Base-by-base conservation (phyloP, 345 rosid genomes). In the Eucalyptus albens region DNA sequence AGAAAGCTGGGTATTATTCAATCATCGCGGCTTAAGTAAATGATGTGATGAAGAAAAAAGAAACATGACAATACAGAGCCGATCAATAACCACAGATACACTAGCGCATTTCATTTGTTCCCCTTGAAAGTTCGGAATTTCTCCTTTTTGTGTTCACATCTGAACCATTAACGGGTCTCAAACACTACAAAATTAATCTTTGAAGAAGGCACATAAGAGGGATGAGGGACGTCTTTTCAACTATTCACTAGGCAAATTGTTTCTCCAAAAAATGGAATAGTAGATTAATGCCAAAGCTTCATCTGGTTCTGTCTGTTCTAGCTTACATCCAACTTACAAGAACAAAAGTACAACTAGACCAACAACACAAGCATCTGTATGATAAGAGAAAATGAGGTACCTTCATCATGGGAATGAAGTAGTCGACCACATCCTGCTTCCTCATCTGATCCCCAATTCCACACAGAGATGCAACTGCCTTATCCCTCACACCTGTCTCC, bases 401-500 rank as follows among this genome's bases (percentile, higher is more conserved):
- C 99, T 97, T 97, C 24, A 96, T 94, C 56, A 97, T 95, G 50
- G 98, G 99, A 86, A 95, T 94, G 91, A 97, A 97, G 91, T 92
- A 91, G 56, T 97, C 95, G 8, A 96, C 96, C 91, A 96, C 92
- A 90, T 97, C 97, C 83, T 88, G 93, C 92, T 97, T 98, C 90
- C 93, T 95, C 99, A 97, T 97, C 90, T 97, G 99, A 87, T 98
- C 92, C 62, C 99, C 98, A 91, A 97, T 94, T 91, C 94, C 92
- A 92, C 98, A 97, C 82, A 97, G 92, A 3, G 99, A 95, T 88
- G 94, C 98, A 27, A 95, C 97, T 45, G 98, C 96, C 93, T 95
- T 96, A 86, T 96, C 99, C 92, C 99, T 94, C 49, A 97, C 99
- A 81, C 96, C 94, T 45, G 98, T 97, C 92, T 97, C 99, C 93